Evolutionary conservation across 148 eudicot species (phyloP).

Genomic region (Chenopodium album): DNA sequence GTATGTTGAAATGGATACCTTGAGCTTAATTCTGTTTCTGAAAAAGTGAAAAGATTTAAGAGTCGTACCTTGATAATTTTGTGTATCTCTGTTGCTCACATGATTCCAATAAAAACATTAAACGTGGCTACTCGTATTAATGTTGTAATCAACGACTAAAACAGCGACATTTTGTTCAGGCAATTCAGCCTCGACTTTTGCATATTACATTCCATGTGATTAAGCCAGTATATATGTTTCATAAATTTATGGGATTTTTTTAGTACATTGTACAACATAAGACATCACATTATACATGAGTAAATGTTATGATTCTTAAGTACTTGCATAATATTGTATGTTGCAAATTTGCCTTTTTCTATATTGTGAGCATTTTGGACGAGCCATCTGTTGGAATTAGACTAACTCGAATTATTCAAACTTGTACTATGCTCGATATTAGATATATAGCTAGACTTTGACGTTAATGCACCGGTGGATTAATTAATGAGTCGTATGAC

Average conservation of each 20-base stretch:
- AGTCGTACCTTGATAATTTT: background rate
- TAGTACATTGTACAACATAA: background rate
- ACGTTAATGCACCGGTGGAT: too few relatives aligned
- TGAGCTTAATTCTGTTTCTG: background rate
- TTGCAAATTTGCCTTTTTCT: too few relatives aligned
- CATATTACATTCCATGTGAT: background rate
- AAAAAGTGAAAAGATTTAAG: background rate
- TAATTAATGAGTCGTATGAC: too few relatives aligned
- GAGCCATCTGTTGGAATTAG: too few relatives aligned
- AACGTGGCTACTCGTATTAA: conserved; percentile 1
- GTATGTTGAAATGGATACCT: too few relatives aligned
- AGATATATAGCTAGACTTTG: too few relatives aligned
- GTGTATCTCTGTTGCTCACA: background rate
- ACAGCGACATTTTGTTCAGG: background rate
- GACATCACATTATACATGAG: too few relatives aligned
- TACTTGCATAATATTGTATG: too few relatives aligned
- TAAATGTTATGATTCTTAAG: too few relatives aligned
- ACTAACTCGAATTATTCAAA: too few relatives aligned
- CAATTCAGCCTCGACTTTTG: background rate
- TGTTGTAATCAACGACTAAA: background rate
- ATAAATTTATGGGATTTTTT: background rate
- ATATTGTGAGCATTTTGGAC: too few relatives aligned
- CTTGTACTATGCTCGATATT: too few relatives aligned
- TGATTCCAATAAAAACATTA: background rate
- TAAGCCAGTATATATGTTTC: background rate